phyloP scores from a whole-genome alignment of 768 basidiomycete species.

The Pleurotus citrinopileatus region DNA sequence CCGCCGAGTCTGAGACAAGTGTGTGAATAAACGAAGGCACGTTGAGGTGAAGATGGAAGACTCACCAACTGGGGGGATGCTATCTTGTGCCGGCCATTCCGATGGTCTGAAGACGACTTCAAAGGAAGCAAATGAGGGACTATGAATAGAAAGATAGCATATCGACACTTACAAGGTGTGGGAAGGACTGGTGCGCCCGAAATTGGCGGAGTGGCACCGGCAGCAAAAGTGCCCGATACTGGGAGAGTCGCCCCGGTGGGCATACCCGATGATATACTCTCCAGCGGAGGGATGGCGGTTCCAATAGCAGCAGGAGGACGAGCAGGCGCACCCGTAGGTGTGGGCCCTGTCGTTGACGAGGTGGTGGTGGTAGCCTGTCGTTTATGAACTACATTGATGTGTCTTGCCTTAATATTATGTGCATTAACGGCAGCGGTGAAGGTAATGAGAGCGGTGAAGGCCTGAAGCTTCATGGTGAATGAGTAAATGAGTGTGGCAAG shows the following conservation, averaged over 20 bases:
- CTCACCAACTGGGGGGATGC: slow-evolving; percentile 56
- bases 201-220: slow-evolving; percentile 62
- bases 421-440: slow-evolving; percentile 36
- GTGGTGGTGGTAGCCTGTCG: slow-evolving; percentile 27
- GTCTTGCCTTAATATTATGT: slow-evolving; percentile 30
- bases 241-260: slow-evolving; percentile 45
- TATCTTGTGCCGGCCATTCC: slow-evolving; percentile 65
- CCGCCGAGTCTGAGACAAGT: slow-evolving; percentile 40
- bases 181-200: slow-evolving; percentile 69
- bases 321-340: slow-evolving; percentile 10
- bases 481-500: slow-evolving; percentile 6
- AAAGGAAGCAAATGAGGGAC: slow-evolving; percentile 5
- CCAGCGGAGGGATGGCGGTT: slow-evolving; percentile 17
- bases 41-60: slow-evolving; percentile 5
- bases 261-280: slow-evolving; percentile 61
- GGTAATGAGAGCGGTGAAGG: slow-evolving; percentile 43
- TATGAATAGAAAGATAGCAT: slow-evolving; percentile 1
- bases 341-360: slow-evolving; percentile 12
- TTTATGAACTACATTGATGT: slow-evolving; percentile 37
- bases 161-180: slow-evolving; percentile 45
- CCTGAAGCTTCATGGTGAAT: slow-evolving; percentile 43
- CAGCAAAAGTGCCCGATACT: slow-evolving; percentile 48
- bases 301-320: slow-evolving; percentile 10
- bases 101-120: slow-evolving; percentile 44
- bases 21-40: background rate